phyloP scores from a whole-genome alignment of 352 stramenopile genomes.

The Globisporangium orthogonon region DNA sequence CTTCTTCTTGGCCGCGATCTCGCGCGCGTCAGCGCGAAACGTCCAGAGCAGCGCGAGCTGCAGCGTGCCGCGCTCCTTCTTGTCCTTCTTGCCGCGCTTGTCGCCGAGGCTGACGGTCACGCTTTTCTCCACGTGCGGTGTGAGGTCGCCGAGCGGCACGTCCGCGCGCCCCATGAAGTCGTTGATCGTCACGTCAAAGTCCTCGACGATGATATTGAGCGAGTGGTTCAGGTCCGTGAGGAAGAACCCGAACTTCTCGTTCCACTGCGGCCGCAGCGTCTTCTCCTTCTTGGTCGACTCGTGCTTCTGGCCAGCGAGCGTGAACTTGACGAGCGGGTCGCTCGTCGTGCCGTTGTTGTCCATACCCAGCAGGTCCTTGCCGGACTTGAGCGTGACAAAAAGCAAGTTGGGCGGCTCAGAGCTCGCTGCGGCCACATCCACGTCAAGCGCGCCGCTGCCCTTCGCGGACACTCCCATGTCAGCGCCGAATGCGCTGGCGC shows the following conservation, averaged over 20 bases:
- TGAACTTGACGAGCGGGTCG: constrained; percentile 85
- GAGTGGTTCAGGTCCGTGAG: constrained; percentile 33
- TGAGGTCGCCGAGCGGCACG: constrained; percentile 35
- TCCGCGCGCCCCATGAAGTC: constrained; percentile 63
- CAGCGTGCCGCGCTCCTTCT: constrained; percentile 48
- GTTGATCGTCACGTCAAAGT: constrained; percentile 65
- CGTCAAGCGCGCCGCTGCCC: constrained; percentile 17
- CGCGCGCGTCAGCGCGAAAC: constrained; percentile 39
- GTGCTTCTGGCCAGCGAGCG: constrained; percentile 63
- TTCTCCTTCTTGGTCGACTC: constrained; percentile 59
- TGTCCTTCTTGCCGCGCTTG: constrained; percentile 44
- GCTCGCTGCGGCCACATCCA: constrained; percentile 25
- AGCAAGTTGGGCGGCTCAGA: constrained; percentile 42
- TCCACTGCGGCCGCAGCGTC: constrained; percentile 72
- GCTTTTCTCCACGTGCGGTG: constrained; percentile 36
- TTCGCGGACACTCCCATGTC: constrained; percentile 12
- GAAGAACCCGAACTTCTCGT: constrained; percentile 62
- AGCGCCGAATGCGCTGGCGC: constrained; percentile 1
- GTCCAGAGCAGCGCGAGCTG: constrained; percentile 48
- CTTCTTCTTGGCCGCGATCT: constrained; percentile 42
- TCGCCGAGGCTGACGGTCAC: constrained; percentile 43
- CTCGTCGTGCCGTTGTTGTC: constrained; percentile 64
- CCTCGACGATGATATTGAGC: constrained; percentile 55
- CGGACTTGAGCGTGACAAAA: constrained; percentile 67
- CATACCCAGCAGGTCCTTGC: constrained; percentile 74